phyloP scores from a whole-genome alignment of 768 basidiomycete genomes.

The Rhodotorula taiwanensis region DNA sequence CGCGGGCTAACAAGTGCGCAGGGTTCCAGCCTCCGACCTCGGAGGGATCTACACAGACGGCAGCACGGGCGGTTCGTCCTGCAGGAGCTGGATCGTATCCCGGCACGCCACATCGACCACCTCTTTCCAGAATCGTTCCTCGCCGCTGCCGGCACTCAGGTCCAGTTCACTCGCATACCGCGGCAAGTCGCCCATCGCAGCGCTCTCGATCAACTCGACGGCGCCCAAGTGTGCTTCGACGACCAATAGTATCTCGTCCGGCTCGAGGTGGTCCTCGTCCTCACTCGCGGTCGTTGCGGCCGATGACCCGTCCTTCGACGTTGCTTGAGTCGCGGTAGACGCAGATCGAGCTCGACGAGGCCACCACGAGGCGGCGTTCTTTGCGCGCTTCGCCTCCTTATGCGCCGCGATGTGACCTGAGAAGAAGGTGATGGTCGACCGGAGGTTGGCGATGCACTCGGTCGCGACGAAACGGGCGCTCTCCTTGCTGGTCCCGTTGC shows the following conservation, averaged over 20 bases:
- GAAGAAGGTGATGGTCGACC: constrained; percentile 14
- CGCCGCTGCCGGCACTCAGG: neutral
- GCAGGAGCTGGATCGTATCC: constrained; percentile 10
- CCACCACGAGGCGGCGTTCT: neutral
- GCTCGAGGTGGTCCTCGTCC: constrained; percentile 8
- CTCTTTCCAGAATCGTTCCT: neutral
- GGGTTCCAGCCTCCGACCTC: too few species aligned
- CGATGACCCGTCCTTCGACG: too few species aligned
- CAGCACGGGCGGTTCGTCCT: neutral
- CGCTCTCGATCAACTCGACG: constrained; percentile 23
- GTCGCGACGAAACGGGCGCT: constrained; percentile 29
- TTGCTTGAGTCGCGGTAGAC: too few species aligned
- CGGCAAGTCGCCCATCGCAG: constrained; percentile 28
- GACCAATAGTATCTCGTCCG: constrained; percentile 22
- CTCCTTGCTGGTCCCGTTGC: neutral
- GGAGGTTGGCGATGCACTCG: constrained; percentile 28
- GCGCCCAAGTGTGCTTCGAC: constrained; percentile 15
- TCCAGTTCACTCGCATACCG: neutral
- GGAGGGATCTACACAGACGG: too few species aligned
- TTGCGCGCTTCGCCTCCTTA: neutral
- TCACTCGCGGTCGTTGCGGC: too few species aligned
- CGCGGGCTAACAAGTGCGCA: too few species aligned
- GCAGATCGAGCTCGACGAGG: too few species aligned
- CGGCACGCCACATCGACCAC: constrained; percentile 9
- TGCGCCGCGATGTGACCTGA: neutral